Evolutionary conservation across 1,284 basidiomycete species (phyloP), one percentile per base, ranked within the genome.

Genomic region (Testicularia cyperi): DNA sequence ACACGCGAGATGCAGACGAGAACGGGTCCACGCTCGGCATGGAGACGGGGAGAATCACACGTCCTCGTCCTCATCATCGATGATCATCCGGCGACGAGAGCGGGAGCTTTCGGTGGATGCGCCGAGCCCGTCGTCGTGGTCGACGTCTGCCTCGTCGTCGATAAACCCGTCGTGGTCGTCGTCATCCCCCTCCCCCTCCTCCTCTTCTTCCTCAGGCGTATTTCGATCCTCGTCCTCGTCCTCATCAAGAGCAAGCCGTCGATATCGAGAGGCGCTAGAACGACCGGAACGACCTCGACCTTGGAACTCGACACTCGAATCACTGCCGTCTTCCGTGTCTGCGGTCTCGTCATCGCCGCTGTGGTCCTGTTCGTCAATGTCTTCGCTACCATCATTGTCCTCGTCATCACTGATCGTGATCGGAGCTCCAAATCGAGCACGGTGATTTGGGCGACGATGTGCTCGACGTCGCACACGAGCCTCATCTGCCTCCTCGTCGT

Each of bases 271-370:
- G n/a, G n/a, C n/a, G n/a, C n/a, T n/a, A n/a, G n/a, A n/a, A 13
- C 44, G 32, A 6, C 38, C 40, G 13, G 40, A n/a, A 6, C 21
- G 25, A 15, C 51, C 36, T 8, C 44, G 19, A 14, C 25, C 19
- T 2, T 21, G 18, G 23, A 42, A 47, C 30, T 63, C 48, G 6
- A 63, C 39, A 22, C 44, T 58, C 19, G 54, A 53, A 14, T 44
- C 37, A 15, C 39, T 36, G 28, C 51, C 56, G 14, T 54, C 58
- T 12, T 40, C 49, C 25, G 38, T 40, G 2, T 53, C 55, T 0
- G 32, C 33, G 20, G n/a, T 29, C 26, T 26, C 30, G 10, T 42
- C 20, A 27, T 28, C 32, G 2, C 7, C 16, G n/a, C 28, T 20
- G 15, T 19, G 15, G 24, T 32, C 26, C 26, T 38, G 25, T 15